Evolutionary conservation across 1,284 basidiomycete genomes (phyloP), one percentile per base, ranked within the genome.

Genomic region (Volvariella surrecta): DNA sequence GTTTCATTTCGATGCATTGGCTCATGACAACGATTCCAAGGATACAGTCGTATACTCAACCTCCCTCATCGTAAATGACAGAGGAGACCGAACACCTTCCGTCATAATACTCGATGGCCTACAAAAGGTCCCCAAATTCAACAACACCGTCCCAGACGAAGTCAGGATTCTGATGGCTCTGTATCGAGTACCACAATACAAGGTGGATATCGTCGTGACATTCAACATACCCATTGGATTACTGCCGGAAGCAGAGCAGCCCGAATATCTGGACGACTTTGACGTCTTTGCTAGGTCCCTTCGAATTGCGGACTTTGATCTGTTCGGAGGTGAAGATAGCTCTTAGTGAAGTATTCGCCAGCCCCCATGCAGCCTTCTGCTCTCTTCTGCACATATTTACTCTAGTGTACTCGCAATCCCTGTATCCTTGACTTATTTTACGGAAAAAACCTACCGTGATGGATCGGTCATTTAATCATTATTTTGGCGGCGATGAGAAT

Each of bases 1-100:
- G 28, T 94, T 84, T 58, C 95, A 98, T 66, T 99, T 97, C 53
- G 74, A 81, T 48, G 86, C 92, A 0, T 64, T 98, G 32, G 95
- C 93, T 9, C 82, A 97, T 57, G 95, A 99, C 67, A 98, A 97
- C 58, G 71, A 76, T 20, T 89, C 95, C 1, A 56, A 64, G 37
- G 67, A 68, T 9, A 62, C 71, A 9, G 57, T 61, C 7, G 69
- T 89, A 15, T 50, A 68, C 19, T 58, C 62, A 19, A 60, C 84
- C 43, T 58, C 56, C 45, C 51, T 57, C 3, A 58, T 74, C 9
- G 53, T 57, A 47, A 72, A 73, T 45, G 64, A 66, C 43, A 62
- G 66, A 49, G 64, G 62, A 13, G 71, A 74, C 50, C 52, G 57
- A 13, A 79, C 79, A 2, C 77, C 83, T 9, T 66, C 77, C 39